Base-by-base conservation (phyloP, 2,329 filamentous ascomycete species). In the Balansia obtecta region DNA sequence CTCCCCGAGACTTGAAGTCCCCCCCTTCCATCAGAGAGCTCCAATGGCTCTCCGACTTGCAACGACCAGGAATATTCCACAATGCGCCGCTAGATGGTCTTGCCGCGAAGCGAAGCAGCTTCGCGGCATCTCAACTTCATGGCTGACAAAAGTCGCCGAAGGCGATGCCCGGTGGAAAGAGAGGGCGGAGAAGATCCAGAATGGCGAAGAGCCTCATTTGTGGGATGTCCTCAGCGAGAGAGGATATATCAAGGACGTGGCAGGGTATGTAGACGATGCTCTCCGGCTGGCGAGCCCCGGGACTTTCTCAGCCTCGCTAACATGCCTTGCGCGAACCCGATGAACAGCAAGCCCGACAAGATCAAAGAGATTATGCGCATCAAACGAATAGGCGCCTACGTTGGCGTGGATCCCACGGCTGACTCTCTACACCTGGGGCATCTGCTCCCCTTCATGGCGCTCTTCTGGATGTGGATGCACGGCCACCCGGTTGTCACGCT, bases 381-480 rank as follows among this genome's bases (percentile, higher is more conserved):
- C 27, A 83, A 82, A 61, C 74, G 83, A 54, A 79, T 88, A 57
- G 84, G 83, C 54, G 82, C 78, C 52, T 94, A 94, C 60, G 84
- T 87, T 49, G 88, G 88, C 57, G 79, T 93, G 60, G 88, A 94
- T 61, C 86, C 88, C 5, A 93, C 88, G 0, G 86, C 86, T 13
- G 72, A 79, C 50, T 93, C 87, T 2, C 71, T 93, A 52, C 88
- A 94, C 60, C 72, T 93, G 45, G 88, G 88, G 52, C 86, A 94
- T 61, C 72, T 94, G 6, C 71, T 93, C 13, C 85, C 88, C 20
- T 72, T 91, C 50, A 93, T 93, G 87, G 79, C 85, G 15, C 71
- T 91, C 22, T 89, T 88, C 68, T 91, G 86, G 84, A 77, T 90
- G 71, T 88, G 88, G 68, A 72, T 89, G 56, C 74, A 89, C 61